phyloP scores from a whole-genome alignment of 164 flowering plant genomes.

The Aristolochia fimbriata region DNA sequence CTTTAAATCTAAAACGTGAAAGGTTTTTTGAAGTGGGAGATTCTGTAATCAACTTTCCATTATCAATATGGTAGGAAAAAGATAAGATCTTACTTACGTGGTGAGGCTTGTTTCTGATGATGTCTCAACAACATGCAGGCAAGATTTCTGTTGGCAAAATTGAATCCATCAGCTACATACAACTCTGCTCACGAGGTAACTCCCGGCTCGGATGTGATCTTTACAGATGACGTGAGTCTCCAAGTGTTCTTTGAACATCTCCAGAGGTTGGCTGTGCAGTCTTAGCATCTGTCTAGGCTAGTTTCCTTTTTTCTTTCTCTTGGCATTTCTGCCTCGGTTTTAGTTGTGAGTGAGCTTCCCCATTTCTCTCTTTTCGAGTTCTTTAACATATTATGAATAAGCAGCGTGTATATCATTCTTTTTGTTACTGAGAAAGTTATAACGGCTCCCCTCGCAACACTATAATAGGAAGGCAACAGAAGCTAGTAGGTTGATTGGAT shows the following conservation, averaged over 20 bases:
- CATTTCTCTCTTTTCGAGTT: background rate
- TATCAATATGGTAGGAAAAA: too few relatives aligned
- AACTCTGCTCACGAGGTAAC: slow-evolving; percentile 62
- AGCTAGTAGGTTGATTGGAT: too few relatives aligned
- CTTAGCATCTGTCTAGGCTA: slow-evolving; percentile 17
- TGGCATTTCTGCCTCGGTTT: background rate
- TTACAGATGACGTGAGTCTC: slow-evolving; percentile 91
- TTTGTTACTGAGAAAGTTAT: slow-evolving; percentile 1
- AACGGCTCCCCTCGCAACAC: too few relatives aligned
- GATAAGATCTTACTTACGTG: background rate
- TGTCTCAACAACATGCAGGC: slow-evolving; percentile 36
- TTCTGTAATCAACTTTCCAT: too few relatives aligned
- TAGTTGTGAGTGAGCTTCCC: background rate
- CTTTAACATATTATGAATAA: slow-evolving; percentile 5
- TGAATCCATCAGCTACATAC: slow-evolving; percentile 90
- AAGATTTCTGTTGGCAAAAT: slow-evolving; percentile 75
- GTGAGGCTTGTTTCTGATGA: background rate
- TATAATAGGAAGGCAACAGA: too few relatives aligned
- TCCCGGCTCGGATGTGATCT: slow-evolving; percentile 78
- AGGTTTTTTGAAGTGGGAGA: too few relatives aligned
- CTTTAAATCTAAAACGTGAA: too few relatives aligned
- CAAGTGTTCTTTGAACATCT: slow-evolving; percentile 97
- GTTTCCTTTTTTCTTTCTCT: background rate
- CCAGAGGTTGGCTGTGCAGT: slow-evolving; percentile 87
- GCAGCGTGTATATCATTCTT: slow-evolving; percentile 7